Percentiles rank a stretch among this genome's conserved stretches.
These are phyloP conservation scores for Elaeis oleifera DNA, from an alignment of 202 grass and related monocot genomes.

Conservation along the genomic window DNA sequence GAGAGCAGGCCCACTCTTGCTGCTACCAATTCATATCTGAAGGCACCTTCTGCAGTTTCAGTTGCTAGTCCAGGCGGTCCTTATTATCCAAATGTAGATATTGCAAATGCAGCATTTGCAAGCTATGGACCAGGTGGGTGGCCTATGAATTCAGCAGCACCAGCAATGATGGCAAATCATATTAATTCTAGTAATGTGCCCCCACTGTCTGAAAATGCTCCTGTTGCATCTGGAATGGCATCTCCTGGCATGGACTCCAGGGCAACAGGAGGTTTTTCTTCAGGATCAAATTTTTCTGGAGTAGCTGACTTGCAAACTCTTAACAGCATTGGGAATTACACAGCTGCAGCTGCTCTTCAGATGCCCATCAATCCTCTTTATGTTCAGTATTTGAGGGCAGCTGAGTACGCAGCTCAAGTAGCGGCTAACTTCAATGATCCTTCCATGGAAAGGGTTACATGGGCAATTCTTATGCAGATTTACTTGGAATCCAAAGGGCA, in stretches of 20 bases:
- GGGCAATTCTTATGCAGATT: conserved; percentile 50
- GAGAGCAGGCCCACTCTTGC: not conserved
- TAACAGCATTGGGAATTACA: conserved; percentile 40
- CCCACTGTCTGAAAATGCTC: conserved; percentile 26
- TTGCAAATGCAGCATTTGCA: conserved; percentile 26
- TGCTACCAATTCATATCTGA: not conserved
- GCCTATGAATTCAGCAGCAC: not conserved
- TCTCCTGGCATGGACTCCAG: conserved; percentile 3
- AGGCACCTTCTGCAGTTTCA: not conserved
- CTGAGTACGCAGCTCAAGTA: conserved; percentile 44
- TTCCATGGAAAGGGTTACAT: conserved; percentile 35
- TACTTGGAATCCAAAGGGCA: conserved; percentile 52
- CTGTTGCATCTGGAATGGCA: conserved; percentile 5
- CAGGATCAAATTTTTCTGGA: conserved; percentile 36
- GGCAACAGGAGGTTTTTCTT: conserved; percentile 8
- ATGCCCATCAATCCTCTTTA: conserved; percentile 43
- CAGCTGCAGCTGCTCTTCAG: conserved; percentile 37
- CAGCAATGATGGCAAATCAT: conserved; percentile 17
- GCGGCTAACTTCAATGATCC: conserved; percentile 46
- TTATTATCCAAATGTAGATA: conserved; percentile 24
- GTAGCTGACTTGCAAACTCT: conserved; percentile 45
- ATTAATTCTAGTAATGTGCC: conserved; percentile 38
- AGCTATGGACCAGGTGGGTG: conserved; percentile 5
- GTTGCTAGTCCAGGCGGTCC: not conserved
- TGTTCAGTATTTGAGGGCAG: conserved; percentile 47